Evolutionary conservation across 139 green algal species (phyloP), one percentile per base, ranked within the genome.

Genomic region (Medakamo hakoo): DNA sequence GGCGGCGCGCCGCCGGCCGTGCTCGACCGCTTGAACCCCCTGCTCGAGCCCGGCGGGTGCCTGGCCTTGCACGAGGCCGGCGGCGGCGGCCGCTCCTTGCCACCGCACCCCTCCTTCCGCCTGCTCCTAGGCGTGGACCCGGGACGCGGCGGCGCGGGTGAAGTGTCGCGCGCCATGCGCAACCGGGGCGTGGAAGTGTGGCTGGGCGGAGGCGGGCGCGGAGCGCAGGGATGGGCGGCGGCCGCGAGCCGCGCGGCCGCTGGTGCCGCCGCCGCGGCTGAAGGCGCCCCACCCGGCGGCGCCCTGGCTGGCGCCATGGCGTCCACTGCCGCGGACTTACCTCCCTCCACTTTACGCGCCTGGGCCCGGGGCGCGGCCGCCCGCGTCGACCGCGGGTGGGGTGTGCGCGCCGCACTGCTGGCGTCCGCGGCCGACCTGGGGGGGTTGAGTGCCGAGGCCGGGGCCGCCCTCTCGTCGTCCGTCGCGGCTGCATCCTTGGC

Each of bases 161-260:
- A 98, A 71, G 79, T 99, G 3, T 96, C 87, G 0, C 73, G 90
- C 2, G 93, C 93, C 0, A 99, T 99, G 93, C 83, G 93, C 40
- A 99, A 99, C 70, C 71, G 93, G 5, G 88, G 91, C 25, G 82
- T 97, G 2, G 93, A 99, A 73, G 67, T 98, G 1, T 98, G 83
- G 69, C 58, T 97, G 59, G 2, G 28, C 63, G 30, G 22, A 29
- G 19, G 27, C 62, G 23, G 4, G 4, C 19, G 27, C 59, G 23
- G 49, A 49, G 4, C 61, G 26, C 3, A 26, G n/a, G 3, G 30
- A 4, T 48, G 22, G 21, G 14, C 27, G 29, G 31, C 3, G 27
- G 31, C 58, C 58, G 40, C 40, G 40, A 21, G 40, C 9, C 40
- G 40, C 9, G 40, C 40, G 40, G 40, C 40, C 16, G 40, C 9